phyloP scores from a whole-genome alignment of 2,329 filamentous ascomycete genomes.

The Alternaria brassicae region DNA sequence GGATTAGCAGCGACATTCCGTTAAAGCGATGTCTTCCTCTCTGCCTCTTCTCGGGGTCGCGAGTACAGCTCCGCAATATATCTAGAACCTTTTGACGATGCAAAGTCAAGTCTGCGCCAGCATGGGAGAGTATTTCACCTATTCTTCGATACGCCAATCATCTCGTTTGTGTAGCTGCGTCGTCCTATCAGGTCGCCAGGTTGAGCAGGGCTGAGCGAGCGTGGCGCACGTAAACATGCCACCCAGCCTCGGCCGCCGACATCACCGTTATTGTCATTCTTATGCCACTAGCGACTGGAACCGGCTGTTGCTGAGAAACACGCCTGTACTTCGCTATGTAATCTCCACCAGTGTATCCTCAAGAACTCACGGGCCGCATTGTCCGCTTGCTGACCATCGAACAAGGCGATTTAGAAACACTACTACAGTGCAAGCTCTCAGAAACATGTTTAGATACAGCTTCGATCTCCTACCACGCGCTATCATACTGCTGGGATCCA shows the following conservation, averaged over 20 bases:
- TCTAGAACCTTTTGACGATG: background rate
- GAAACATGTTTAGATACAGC: background rate
- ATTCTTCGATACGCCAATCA: too few relatives aligned
- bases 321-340: background rate
- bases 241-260: background rate
- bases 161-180: background rate
- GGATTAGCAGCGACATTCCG: too few relatives aligned
- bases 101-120: background rate
- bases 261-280: background rate
- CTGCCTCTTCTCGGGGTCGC: background rate
- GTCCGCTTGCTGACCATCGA: background rate
- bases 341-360: background rate
- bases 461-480: background rate
- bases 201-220: background rate
- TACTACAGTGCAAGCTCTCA: background rate
- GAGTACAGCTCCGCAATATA: background rate
- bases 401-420: background rate
- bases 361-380: background rate
- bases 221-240: background rate
- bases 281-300: background rate
- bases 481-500: background rate
- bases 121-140: background rate
- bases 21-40: too few relatives aligned
- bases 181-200: background rate
- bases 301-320: background rate